Conservation (phyloP, 2,329 filamentous ascomycete genomes). For the Nakataea oryzae region DNA sequence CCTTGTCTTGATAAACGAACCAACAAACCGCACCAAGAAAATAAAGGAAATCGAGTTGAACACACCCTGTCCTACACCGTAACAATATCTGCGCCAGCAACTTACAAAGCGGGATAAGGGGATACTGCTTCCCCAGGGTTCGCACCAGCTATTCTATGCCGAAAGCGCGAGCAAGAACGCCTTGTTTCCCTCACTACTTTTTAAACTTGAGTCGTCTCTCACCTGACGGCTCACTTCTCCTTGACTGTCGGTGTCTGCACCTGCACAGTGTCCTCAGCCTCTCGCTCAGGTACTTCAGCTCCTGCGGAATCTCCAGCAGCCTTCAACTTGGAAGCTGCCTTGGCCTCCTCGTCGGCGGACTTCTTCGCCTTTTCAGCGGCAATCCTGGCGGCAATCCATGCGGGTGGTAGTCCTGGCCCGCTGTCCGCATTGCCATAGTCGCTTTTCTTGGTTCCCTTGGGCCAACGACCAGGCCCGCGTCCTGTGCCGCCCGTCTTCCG, state of each 20-base stretch:
- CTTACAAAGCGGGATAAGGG: background rate
- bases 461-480: conserved; percentile 54
- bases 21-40: background rate
- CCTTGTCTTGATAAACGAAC: background rate
- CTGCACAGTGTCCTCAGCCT: conserved; percentile 24
- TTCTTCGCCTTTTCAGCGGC: conserved; percentile 9
- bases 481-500: conserved; percentile 53
- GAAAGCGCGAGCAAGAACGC: background rate
- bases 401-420: conserved; percentile 51
- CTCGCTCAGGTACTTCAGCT: conserved; percentile 8
- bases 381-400: conserved; percentile 31
- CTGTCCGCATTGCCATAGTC: conserved; percentile 58
- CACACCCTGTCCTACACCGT: background rate
- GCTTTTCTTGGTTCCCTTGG: conserved; percentile 57
- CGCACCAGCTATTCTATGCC: background rate
- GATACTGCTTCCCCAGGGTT: background rate
- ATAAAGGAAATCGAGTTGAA: background rate
- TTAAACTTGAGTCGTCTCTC: background rate
- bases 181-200: background rate
- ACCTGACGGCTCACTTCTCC: conserved; percentile 1
- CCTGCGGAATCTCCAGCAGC: background rate
- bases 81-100: background rate
- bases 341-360: conserved; percentile 13
- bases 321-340: conserved; percentile 4
- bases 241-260: conserved; percentile 22